Base-by-base conservation (phyloP, 164 flowering plant species). In the Macadamia tetraphylla region DNA sequence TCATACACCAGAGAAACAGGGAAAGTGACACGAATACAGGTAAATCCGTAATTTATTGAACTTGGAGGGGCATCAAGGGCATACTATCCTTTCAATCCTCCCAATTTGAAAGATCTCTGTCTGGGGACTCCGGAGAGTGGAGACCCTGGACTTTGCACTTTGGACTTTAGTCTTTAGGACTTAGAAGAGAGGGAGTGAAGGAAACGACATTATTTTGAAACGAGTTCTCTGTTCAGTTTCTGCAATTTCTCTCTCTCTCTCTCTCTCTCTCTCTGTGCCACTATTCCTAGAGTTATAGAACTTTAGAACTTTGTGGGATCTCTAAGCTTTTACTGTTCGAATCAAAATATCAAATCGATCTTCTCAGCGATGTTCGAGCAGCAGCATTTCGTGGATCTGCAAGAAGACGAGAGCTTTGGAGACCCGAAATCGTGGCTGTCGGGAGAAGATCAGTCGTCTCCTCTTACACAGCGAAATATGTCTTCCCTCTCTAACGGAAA, bases 391-490 rank as follows among this genome's bases (percentile, higher is more conserved):
- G 40, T 81, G 29, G 86, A 84, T 76, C 71, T 80, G 59, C 81
- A 79, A 31, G 82, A 73, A 3, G 73, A 74, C 61, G 77, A 76
- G 48, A 72, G 77, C 62, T 74, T 77, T 40, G 86, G 76, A 10
- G 86, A 87, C 77, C 77, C 85, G 6, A 83, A 75, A 42, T 83
- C 88, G 15, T 87, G 86, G 88, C 82, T 84, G n/a, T 76, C 87
- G 40, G 82, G 78, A 56, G 81, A 76, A 46, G 81, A 73, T 66
- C 66, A 49, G 62, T 69, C 74, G 31, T 78, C 85, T 29, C 72
- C 83, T 61, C 78, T 56, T 56, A 42, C 65, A 7, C 69, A 68
- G 30, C 76, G 63, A 53, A 66, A 79, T 58, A 79, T 63, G n/a
- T 66, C 87, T 51, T 74, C 84, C 40, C 69, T 77, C 52, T 67